phyloP scores from a whole-genome alignment of 73 alveolate genomes.

The Halteria grandinella region DNA sequence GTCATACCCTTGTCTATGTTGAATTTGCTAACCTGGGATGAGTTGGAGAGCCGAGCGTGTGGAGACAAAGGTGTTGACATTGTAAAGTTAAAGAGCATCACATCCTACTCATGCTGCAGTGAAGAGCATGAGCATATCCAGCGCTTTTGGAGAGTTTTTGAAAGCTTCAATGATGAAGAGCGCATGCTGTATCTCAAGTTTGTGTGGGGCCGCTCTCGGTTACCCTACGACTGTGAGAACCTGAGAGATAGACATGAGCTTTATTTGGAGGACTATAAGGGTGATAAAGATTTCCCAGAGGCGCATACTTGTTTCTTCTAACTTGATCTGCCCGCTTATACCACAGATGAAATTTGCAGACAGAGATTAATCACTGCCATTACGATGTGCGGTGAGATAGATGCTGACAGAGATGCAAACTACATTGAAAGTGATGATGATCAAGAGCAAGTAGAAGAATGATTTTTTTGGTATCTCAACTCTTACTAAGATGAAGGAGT shows the following conservation, averaged over 20 bases:
- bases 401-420: no score
- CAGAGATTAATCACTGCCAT: slow-evolving; percentile 78
- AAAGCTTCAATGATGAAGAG: slow-evolving; percentile 66
- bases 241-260: not conserved
- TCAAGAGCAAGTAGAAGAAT: no score
- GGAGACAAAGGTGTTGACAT: slow-evolving; percentile 77
- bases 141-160: slow-evolving; percentile 73
- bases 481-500: no score
- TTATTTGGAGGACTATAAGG: not conserved
- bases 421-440: no score
- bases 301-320: slow-evolving; percentile 83
- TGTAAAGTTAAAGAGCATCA: slow-evolving; percentile 71
- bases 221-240: slow-evolving; percentile 47
- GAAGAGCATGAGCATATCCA: slow-evolving; percentile 20
- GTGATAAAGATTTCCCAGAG: slow-evolving; percentile 61
- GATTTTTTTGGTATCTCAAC: no score
- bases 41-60: slow-evolving; percentile 73
- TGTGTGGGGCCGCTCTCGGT: slow-evolving; percentile 77
- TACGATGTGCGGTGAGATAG: slow-evolving; percentile 83
- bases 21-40: slow-evolving; percentile 80
- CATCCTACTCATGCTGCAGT: slow-evolving; percentile 40
- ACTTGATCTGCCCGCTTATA: slow-evolving; percentile 76
- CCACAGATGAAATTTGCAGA: slow-evolving; percentile 63
- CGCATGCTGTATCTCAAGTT: slow-evolving; percentile 64
- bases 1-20: slow-evolving; percentile 67